Conservation (phyloP, 2,329 filamentous ascomycete genomes). For the Colletotrichum lindemuthianum region DNA sequence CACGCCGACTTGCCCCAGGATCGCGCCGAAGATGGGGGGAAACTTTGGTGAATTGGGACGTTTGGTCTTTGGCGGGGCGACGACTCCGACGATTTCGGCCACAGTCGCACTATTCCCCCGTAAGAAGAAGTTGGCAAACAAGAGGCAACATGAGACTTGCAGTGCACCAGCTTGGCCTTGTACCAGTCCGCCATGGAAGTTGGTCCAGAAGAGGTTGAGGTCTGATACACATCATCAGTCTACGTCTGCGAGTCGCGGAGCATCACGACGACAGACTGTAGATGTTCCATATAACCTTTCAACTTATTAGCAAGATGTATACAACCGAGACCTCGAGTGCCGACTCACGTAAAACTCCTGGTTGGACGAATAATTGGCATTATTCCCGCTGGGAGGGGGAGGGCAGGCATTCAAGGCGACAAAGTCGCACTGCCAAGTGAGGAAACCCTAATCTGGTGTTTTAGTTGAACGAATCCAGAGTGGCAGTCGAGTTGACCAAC, state of each 20-base stretch:
- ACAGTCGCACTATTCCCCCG: not conserved
- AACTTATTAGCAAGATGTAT: not conserved
- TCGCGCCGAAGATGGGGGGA: not conserved
- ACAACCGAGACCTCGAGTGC: too few species aligned
- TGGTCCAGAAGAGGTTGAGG: conserved; percentile 23
- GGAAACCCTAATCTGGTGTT: not conserved
- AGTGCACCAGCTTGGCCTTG: conserved; percentile 20
- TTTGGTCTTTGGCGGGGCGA: not conserved
- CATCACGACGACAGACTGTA: not conserved
- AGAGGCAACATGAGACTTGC: not conserved
- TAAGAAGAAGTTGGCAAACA: not conserved
- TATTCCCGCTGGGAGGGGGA: conserved; percentile 20
- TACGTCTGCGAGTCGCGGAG: too few species aligned
- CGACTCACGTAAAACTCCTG: conserved; percentile 19
- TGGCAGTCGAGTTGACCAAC: too few species aligned
- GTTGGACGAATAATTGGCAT: not conserved
- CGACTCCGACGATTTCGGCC: conserved; percentile 17
- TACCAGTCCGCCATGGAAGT: conserved; percentile 11
- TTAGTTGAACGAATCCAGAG: too few species aligned
- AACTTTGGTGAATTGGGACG: not conserved
- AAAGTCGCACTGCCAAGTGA: conserved; percentile 25
- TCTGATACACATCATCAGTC: not conserved
- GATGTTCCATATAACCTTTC: conserved; percentile 26
- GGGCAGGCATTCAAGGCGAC: conserved; percentile 12
- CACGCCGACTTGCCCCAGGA: conserved; percentile 7